phyloP scores from a whole-genome alignment of 352 stramenopile species.

The Pythium insidiosum region DNA sequence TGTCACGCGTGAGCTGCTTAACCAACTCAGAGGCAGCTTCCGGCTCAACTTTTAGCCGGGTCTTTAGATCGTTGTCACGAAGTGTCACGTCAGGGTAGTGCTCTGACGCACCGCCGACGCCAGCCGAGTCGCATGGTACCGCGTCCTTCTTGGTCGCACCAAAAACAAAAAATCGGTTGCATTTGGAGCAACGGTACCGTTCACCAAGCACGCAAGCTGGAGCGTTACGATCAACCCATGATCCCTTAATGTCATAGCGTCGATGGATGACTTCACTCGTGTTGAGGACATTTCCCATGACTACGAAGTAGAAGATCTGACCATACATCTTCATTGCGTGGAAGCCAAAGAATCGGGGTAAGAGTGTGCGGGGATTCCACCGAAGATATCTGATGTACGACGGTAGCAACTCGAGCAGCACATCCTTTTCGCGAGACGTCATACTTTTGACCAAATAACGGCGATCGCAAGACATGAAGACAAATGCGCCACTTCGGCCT shows the following conservation, averaged over 20 bases:
- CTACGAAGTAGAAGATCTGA: slow-evolving; percentile 88
- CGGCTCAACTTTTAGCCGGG: slow-evolving; percentile 59
- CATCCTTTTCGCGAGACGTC: slow-evolving; percentile 66
- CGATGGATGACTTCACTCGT: slow-evolving; percentile 78
- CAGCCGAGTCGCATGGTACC: slow-evolving; percentile 31
- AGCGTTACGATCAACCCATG: slow-evolving; percentile 82
- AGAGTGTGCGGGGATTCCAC: slow-evolving; percentile 78
- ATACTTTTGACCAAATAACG: slow-evolving; percentile 91
- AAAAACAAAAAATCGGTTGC: slow-evolving; percentile 80
- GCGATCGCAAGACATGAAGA: slow-evolving; percentile 86
- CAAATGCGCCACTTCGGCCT: slow-evolving; percentile 81
- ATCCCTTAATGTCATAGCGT: slow-evolving; percentile 90
- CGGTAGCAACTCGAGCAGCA: slow-evolving; percentile 71
- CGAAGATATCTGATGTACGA: slow-evolving; percentile 83
- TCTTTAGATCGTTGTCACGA: slow-evolving; percentile 84
- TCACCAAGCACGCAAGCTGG: slow-evolving; percentile 67
- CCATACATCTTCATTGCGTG: slow-evolving; percentile 91
- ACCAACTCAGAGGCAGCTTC: slow-evolving; percentile 44
- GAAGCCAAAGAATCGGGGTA: slow-evolving; percentile 87
- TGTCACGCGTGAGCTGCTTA: slow-evolving; percentile 78
- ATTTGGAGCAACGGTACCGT: slow-evolving; percentile 78
- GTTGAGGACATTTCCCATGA: slow-evolving; percentile 89
- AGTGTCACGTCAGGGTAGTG: slow-evolving; percentile 81
- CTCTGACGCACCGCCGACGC: slow-evolving; percentile 51
- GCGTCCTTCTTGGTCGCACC: slow-evolving; percentile 26